Evolutionary conservation across 192 early-diverging fungal genomes (phyloP), one percentile per base, ranked within the genome.

Genomic region (Geranomyces michiganensis): DNA sequence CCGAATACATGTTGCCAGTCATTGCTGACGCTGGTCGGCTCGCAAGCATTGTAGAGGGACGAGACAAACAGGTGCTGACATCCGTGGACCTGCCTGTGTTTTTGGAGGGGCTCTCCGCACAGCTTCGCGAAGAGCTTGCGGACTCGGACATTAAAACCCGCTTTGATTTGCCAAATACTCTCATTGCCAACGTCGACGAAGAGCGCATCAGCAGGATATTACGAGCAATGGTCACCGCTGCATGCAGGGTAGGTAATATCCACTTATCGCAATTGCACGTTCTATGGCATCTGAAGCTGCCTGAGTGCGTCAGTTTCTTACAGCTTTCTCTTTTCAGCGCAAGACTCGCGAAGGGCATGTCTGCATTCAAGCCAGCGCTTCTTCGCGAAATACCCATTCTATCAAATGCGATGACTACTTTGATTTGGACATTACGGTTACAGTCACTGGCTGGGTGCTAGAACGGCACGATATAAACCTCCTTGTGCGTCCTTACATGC

Each of bases 401-500:
- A 41, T 31, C 12, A 55, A 55, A 53, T 6, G 51, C 22, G 26
- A n/a, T 0, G 60, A 64, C 2, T 64, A 44, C n/a, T 22, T 71
- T 43, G 62, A 62, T n/a, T 6, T 62, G 9, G 49, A 64, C 48
- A 53, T 64, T 21, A n/a, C 61, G 8, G n/a, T 72, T 30, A 62
- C 41, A 22, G 32, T 53, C 12, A 27, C 61, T 8, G 61, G 22
- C 51, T 72, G 21, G 12, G 46, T 62, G 21, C 13, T 62, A 26
- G 61, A 62, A 22, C 24, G 10, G 47, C 26, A 7, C 33, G 45
- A 72, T 21, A 29, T 45, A 15, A 46, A 62, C 12, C 22, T 55
- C 12, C 48, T 72, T 10, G 17, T 72, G 27, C 60, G 70, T 19
- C 70, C 70, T n/a, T 72, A 72, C 33, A 32, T 43, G 27, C 45